Evolutionary conservation across 305 asterid genomes (phyloP), one percentile per base, ranked within the genome.

Genomic region (Nicotiana rustica): DNA sequence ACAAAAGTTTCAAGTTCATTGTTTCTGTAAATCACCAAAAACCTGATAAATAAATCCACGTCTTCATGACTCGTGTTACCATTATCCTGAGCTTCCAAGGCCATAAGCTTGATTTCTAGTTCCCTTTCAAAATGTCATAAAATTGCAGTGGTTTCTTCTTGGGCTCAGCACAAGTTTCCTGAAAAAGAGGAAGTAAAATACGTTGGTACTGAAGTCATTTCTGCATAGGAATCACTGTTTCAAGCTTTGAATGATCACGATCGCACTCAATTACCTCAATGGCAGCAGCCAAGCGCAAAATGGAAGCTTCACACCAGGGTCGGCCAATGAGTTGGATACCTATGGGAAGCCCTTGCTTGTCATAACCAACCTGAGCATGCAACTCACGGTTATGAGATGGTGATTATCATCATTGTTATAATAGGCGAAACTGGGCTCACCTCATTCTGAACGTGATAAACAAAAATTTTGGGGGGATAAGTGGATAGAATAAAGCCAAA

Each of bases 261-360:
- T 75, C 55, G 15, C 65, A 15, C 65, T 75, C 29, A 57, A 47
- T 59, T 85, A 97, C 99, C 98, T 95, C 96, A 4, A 97, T 56
- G 4, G 96, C 93, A 86, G 97, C 94, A 79, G 98, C 98, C 85
- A 97, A 88, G 80, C 92, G 98, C 85, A 95, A 87, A 81, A 95
- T 66, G 60, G 99, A 89, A 84, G 99, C 98, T 88, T 95, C 99
- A 82, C 93, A 86, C 99, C 99, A 95, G 25, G 99, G 99, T 47
- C 97, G 97, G 36, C 99, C 99, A 10, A 97, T 91, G 85, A 97
- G 85, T 86, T 97, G 99, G 56, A 97, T 84, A 70, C 99, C 99
- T 14, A 95, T 92, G 17, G 99, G 99, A 33, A 97, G 98, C 80
- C 99, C 98, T 86, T 95, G 93, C 88, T 92, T 95, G 83, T 97